Evolutionary conservation across 306 rosid species (phyloP), one percentile per base, ranked within the genome.

Genomic region (Nissolia schottii): DNA sequence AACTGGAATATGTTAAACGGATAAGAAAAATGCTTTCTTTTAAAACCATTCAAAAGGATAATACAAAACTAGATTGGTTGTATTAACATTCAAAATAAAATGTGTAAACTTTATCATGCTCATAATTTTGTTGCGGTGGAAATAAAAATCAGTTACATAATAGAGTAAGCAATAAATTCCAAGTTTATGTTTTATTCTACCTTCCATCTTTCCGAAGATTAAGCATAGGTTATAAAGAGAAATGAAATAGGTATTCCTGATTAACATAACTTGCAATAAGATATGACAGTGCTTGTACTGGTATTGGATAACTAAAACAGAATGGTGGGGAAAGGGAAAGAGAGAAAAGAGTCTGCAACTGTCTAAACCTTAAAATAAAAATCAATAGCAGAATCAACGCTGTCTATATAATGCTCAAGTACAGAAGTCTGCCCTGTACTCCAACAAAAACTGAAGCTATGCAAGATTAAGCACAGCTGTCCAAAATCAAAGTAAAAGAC

Each of bases 331-430:
- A 1, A 19, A 24, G 8, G 0, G 41, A 3, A 23, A 45, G 45
- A 74, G 15, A 54, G 23, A 27, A 7, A 50, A 53, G 10, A 75
- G 40, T n/a, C 7, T 64, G 37, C 1, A 11, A 13, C 37, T 19
- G 15, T 53, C 35, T 45, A 56, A 45, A 46, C 70, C 73, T 64
- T 53, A 57, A 51, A 62, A 70, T 3, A 19, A 61, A 77, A 61
- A 20, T 56, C 20, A 18, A 49, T 9, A 27, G 7, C 29, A 48
- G 58, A 57, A 56, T 28, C 58, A 60, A 50, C 40, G 67, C 1
- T 31, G 66, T 67, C 65, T 56, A 51, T 18, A 67, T 74, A 12
- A 9, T 7, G 24, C 40, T 57, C 78, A 56, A 50, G 67, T 51
- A 31, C 51, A 34, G 14, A 19, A 55, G 32, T 23, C 2, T 32